These are phyloP conservation scores for Pseudonectria buxi DNA, from an alignment of 2,329 filamentous ascomycete species.

Conservation along the genomic window DNA sequence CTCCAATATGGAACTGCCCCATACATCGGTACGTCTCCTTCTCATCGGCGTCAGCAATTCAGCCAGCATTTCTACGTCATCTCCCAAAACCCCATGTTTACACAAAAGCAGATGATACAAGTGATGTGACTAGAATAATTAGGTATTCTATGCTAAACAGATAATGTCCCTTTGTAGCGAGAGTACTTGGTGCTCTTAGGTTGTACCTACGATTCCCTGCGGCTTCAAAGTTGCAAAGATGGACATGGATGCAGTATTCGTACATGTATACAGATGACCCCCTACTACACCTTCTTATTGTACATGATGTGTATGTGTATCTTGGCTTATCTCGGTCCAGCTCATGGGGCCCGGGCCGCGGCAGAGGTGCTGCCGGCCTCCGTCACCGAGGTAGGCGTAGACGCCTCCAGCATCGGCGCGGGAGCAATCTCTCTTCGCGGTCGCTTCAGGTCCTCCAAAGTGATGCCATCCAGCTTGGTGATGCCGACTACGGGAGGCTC, in stretches of 20 bases:
- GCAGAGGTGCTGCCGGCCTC: slow-evolving; percentile 27
- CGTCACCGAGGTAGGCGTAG: slow-evolving; percentile 26
- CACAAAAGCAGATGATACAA: neutral
- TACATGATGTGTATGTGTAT: slow-evolving; percentile 15
- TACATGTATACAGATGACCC: slow-evolving; percentile 19
- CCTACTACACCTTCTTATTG: slow-evolving; percentile 16
- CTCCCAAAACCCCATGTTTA: too few species aligned
- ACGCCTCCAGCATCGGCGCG: slow-evolving; percentile 28
- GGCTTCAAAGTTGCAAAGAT: neutral
- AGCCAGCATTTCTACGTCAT: too few species aligned
- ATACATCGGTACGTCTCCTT: too few species aligned
- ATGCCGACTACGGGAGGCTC: slow-evolving; percentile 86
- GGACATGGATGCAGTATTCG: slow-evolving; percentile 15
- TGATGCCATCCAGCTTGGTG: slow-evolving; percentile 82
- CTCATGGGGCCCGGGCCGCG: slow-evolving; percentile 24
- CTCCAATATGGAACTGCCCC: too few species aligned
- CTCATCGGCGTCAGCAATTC: too few species aligned
- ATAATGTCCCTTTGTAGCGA: too few species aligned
- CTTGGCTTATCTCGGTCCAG: slow-evolving; percentile 2
- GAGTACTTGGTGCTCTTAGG: too few species aligned
- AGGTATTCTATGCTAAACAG: too few species aligned
- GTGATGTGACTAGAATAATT: too few species aligned
- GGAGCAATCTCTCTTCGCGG: slow-evolving; percentile 62
- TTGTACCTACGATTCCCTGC: too few species aligned
- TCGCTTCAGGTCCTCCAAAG: slow-evolving; percentile 74